Conservation (phyloP, 2,329 filamentous ascomycete genomes). For the Acarospora socialis region DNA sequence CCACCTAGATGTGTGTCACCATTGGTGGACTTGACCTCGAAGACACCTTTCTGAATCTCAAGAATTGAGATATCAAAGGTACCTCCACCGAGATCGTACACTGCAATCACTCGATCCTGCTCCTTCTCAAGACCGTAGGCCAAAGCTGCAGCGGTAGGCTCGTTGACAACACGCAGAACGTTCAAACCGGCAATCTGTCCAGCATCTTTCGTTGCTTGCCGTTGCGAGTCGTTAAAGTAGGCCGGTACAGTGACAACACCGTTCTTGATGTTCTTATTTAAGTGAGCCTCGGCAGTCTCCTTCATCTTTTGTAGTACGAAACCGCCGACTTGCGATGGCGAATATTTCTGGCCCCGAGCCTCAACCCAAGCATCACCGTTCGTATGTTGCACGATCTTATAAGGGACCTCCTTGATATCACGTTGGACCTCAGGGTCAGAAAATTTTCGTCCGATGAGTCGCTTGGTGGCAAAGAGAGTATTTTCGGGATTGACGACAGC, state of each 20-base stretch:
- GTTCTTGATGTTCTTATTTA: constrained; percentile 83
- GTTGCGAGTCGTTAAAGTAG: constrained; percentile 98
- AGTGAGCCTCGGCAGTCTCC: constrained; percentile 90
- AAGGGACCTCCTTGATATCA: constrained; percentile 93
- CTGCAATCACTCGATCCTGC: constrained; percentile 73
- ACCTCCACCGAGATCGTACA: constrained; percentile 97
- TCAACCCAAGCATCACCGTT: constrained; percentile 96
- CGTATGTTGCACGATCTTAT: constrained; percentile 95
- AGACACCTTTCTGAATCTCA: constrained; percentile 94
- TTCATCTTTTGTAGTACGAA: constrained; percentile 98
- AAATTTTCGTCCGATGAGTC: constrained; percentile 96
- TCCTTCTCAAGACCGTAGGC: constrained; percentile 96
- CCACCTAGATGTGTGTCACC: constrained; percentile 97
- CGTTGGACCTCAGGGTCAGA: constrained; percentile 86
- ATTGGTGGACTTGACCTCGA: constrained; percentile 98
- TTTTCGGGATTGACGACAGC: constrained; percentile 98
- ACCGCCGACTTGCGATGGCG: constrained; percentile 93
- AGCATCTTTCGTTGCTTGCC: constrained; percentile 95
- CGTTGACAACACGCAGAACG: constrained; percentile 94
- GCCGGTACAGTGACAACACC: constrained; percentile 93
- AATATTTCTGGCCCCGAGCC: constrained; percentile 89
- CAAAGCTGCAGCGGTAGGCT: constrained; percentile 89
- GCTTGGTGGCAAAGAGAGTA: constrained; percentile 96
- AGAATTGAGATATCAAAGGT: constrained; percentile 98
- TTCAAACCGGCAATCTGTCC: constrained; percentile 93